Evolutionary conservation across 2,329 filamentous ascomycete genomes (phyloP).

Genomic region (Achaetomium macrosporum): DNA sequence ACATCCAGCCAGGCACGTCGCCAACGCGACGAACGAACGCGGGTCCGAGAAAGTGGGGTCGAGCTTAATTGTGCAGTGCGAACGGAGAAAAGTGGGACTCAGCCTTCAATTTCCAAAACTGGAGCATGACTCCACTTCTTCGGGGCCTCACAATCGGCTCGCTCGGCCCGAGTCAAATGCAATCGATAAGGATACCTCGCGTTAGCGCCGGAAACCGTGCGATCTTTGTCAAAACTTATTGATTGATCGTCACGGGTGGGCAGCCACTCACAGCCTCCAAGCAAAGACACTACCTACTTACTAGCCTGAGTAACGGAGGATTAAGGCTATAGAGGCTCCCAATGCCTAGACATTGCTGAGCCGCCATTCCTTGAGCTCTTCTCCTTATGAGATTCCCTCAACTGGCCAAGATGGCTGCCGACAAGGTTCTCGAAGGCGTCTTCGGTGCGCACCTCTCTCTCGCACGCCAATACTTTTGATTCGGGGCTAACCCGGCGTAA

Average conservation of each 20-base stretch:
- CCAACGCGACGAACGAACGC: conserved; percentile 5
- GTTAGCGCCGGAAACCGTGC: too few species aligned
- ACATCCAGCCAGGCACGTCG: not conserved
- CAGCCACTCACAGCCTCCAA: not conserved
- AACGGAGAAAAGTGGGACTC: too few species aligned
- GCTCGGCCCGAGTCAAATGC: too few species aligned
- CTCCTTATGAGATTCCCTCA: conserved; percentile 27
- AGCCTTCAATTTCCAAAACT: too few species aligned
- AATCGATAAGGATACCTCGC: not conserved
- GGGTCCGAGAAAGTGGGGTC: not conserved
- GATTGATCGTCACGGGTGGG: too few species aligned
- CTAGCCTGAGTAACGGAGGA: not conserved
- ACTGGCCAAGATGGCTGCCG: conserved; percentile 46
- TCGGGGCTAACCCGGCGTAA: not conserved
- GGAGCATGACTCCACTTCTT: too few species aligned
- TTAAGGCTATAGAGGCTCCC: not conserved
- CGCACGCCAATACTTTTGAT: not conserved
- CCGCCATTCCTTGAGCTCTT: too few species aligned
- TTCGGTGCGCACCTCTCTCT: conserved; percentile 2
- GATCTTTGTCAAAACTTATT: too few species aligned
- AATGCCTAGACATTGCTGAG: not conserved
- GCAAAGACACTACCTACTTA: not conserved
- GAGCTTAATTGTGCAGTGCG: not conserved
- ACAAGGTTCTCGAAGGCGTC: conserved; percentile 42
- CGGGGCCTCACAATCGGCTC: not conserved